Base-by-base conservation (phyloP, 2,329 filamentous ascomycete species). In the Pestalotiopsis sp. region DNA sequence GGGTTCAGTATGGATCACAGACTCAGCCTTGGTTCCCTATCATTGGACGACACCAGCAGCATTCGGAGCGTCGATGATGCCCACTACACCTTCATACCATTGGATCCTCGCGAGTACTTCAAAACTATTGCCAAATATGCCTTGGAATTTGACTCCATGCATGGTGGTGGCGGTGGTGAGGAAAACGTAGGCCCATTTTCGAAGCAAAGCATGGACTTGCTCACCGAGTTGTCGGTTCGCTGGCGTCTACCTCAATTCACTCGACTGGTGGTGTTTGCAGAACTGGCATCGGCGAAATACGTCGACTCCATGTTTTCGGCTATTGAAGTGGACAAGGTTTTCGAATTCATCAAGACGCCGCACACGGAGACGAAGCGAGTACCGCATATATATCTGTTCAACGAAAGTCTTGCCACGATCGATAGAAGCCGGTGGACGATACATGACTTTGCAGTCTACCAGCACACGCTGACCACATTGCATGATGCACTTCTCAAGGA, bases 161-260 rank as follows among this genome's bases (percentile, higher is more conserved):
- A 90, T 76, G 83, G 84, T 38, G 84, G 90, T 76, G 83, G 84
- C 40, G 84, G 87, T 68, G 83, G 83, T 67, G 79, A 83, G 20
- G 82, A 84, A 62, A 83, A 85, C 56, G 81, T 83, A 68, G 81
- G 82, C 27, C 86, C 87, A 14, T 80, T 92, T n/a, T 96, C 94
- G 1, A 93, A 91, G 74, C 89, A 92, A 70, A 96, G 94, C 2
- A 87, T 90, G 63, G 94, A 98, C 68, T 83, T 99, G 60, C 81
- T 99, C 71, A 92, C 92, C 70, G 95, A 98, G 79, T 86, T 98
- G 68, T 93, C 92, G 69, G 84, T 94, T 71, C 90, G 95, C 75
- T 99, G 96, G 96, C 91, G 96, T 64, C 87, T 99, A 70, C 94
- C 95, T 2, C 90, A 92, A 72, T 94, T 91, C 75, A 93, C 94